Conservation (phyloP, 176 grass and related monocot genomes). For the Panicum miliaceum region DNA sequence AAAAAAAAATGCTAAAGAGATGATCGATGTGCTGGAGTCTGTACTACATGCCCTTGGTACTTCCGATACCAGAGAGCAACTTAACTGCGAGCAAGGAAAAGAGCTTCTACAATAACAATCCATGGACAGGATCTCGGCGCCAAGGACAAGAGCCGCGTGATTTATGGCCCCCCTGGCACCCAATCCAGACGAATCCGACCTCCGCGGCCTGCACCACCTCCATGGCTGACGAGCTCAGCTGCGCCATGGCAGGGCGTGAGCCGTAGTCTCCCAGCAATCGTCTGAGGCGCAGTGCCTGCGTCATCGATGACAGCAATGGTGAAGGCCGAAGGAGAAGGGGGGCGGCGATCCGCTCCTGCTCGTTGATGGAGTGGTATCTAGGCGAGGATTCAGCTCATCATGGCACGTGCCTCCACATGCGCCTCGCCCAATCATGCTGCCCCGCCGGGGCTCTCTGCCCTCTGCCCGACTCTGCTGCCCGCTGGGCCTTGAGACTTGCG, state of each 20-base stretch:
- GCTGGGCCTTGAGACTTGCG: conserved; percentile 44
- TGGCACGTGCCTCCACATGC: conserved; percentile 77
- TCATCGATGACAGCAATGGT: conserved; percentile 39
- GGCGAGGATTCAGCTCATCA: conserved; percentile 43
- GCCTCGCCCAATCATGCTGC: conserved; percentile 30
- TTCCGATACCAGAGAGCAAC: background rate
- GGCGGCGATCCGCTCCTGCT: background rate
- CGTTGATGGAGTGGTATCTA: conserved; percentile 23
- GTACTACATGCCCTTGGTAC: background rate
- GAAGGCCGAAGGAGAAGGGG: background rate
- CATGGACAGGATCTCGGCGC: conserved; percentile 24
- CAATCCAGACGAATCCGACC: conserved; percentile 35
- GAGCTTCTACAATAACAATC: background rate
- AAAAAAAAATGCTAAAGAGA: background rate
- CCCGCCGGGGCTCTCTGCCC: background rate
- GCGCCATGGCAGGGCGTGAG: background rate
- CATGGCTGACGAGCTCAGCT: background rate
- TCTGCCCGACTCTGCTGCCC: background rate
- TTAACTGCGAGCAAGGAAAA: background rate
- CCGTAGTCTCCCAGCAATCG: background rate
- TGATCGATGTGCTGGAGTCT: background rate
- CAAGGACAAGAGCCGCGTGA: conserved; percentile 15
- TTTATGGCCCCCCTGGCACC: background rate
- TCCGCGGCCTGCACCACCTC: background rate
- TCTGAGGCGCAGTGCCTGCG: conserved; percentile 11